phyloP scores from a whole-genome alignment of 352 stramenopile species.

The Pythium guiyangense region DNA sequence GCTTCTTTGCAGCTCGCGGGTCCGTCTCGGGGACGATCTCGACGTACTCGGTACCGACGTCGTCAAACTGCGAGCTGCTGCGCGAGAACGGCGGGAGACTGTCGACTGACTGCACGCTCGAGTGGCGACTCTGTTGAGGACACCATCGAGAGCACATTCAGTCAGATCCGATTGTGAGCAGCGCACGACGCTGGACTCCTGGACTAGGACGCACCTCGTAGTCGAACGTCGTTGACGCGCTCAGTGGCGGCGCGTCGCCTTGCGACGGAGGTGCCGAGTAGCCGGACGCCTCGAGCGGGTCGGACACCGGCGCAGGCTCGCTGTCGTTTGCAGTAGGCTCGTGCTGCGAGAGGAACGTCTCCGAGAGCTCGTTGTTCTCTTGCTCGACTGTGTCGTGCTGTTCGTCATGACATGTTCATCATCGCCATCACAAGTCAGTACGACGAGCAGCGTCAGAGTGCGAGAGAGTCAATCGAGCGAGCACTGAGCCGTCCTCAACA shows the following conservation, averaged over 20 bases:
- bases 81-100: slow-evolving; percentile 6
- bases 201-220: background rate
- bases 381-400: too few relatives aligned
- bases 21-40: slow-evolving; percentile 50
- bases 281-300: too few relatives aligned
- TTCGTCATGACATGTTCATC: too few relatives aligned
- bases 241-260: background rate
- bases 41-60: slow-evolving; percentile 51
- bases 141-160: background rate
- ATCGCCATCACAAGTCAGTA: too few relatives aligned
- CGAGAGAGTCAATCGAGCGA: background rate
- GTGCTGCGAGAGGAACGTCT: too few relatives aligned
- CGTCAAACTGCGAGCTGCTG: slow-evolving; percentile 24
- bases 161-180: too few relatives aligned
- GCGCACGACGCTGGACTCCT: too few relatives aligned
- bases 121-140: background rate
- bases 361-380: too few relatives aligned
- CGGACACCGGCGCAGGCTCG: too few relatives aligned
- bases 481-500: background rate
- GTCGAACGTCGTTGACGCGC: background rate
- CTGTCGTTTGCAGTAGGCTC: too few relatives aligned
- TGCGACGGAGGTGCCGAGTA: too few relatives aligned
- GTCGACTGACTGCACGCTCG: background rate
- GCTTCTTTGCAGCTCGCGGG: slow-evolving; percentile 50
- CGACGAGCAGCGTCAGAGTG: background rate